phyloP scores from a whole-genome alignment of 805 yeast genomes.

The Ogataea pignaliae region DNA sequence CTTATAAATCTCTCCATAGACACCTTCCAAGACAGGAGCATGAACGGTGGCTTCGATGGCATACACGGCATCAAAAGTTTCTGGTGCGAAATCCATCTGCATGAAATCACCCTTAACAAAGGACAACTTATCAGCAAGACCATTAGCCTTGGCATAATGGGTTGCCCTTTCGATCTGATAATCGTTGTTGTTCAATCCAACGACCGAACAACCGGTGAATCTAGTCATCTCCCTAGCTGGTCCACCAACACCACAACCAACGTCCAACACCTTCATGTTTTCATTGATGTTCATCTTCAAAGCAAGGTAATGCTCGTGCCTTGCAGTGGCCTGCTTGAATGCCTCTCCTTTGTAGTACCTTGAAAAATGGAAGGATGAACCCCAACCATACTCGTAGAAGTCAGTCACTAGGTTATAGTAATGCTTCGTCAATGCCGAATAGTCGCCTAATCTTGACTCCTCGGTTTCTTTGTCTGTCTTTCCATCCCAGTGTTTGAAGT shows the following conservation, averaged over 20 bases:
- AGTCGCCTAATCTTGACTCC: constrained; percentile 69
- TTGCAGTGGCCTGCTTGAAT: constrained; percentile 89
- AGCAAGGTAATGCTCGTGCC: constrained; percentile 96
- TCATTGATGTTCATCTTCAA: constrained; percentile 74
- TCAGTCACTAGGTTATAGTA: constrained; percentile 97
- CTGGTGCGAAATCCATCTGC: constrained; percentile 95
- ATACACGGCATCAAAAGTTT: constrained; percentile 91
- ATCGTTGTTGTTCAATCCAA: constrained; percentile 94
- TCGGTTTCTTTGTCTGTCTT: constrained; percentile 72
- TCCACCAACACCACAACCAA: constrained; percentile 99
- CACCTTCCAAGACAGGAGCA: constrained; percentile 95
- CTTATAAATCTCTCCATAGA: constrained; percentile 88
- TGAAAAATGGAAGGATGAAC: constrained; percentile 95
- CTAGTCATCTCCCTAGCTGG: constrained; percentile 96
- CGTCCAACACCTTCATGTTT: constrained; percentile 87
- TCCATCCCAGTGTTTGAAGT: constrained; percentile 97
- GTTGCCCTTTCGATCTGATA: constrained; percentile 92
- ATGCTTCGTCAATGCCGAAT: constrained; percentile 87
- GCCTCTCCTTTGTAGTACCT: constrained; percentile 92
- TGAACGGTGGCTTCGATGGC: constrained; percentile 99
- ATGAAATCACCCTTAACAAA: constrained; percentile 97
- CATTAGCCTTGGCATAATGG: constrained; percentile 63
- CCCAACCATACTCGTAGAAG: constrained; percentile 99
- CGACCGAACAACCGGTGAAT: constrained; percentile 81
- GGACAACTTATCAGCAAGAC: constrained; percentile 67